Evolutionary conservation across 257 asterid species (phyloP), one percentile per base, ranked within the genome.

Genomic region (Nicotiana undulata): DNA sequence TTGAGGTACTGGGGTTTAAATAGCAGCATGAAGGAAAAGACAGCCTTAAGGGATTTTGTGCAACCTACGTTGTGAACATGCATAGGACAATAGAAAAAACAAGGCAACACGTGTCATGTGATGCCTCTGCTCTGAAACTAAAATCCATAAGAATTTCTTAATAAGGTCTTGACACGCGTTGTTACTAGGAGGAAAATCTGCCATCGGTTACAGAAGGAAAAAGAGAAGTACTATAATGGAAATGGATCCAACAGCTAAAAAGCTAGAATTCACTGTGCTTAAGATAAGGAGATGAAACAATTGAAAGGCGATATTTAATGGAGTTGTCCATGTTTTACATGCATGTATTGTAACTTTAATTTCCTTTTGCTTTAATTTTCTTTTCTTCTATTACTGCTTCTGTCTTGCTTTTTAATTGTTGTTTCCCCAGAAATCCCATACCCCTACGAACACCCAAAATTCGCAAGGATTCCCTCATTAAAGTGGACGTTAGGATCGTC

Each of bases 51-150:
- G 32, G 63, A 55, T 70, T 61, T 34, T 44, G 17, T 61, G 88
- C 81, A 85, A 87, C 86, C 84, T 86, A 84, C 77, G 65, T 58
- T 32, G 17, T 76, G 86, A 70, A 65, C 92, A 90, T 90, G 94
- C 94, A 90, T 11, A 83, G 89, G 90, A 76, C 81, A 82, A 65
- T 37, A 84, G 17, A 76, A 88, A 40, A 85, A 86, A 83, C 61
- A n/a, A 40, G 12, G 20, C 15, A 65, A 81, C 90, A 88, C 90
- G 90, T 90, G 92, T 86, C 82, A 16, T 29, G 0, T 6, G 10
- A 32, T 32, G 13, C 51, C 82, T 51, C 31, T 66, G 44, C 37
- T 9, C 49, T 60, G 53, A 53, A 79, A 28, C 22, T 46, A 24
- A 4, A 67, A 66, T 32, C 7, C 17, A 68, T 75, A 40, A 53